Base-by-base conservation (phyloP, 441 rosid species). In the Euphorbia celastroides region DNA sequence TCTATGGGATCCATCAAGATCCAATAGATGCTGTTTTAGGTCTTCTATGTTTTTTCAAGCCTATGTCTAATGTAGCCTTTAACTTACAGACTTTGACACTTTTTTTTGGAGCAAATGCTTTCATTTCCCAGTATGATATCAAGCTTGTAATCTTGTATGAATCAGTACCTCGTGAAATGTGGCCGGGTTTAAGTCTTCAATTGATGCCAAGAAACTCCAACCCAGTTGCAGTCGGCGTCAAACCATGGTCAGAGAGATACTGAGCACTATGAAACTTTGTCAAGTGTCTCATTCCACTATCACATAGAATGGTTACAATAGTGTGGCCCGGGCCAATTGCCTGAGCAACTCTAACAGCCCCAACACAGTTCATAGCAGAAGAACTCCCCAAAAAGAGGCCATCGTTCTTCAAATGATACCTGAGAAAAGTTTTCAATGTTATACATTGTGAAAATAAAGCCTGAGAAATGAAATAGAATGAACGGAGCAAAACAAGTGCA, bases 321-420 rank as follows among this genome's bases (percentile, higher is more conserved):
- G 85, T 83, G 77, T 88, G 97, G 63, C 94, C 94, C 25, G 93
- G 98, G 70, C 98, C 98, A 69, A 88, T 72, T 23, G 77, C 67
- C 73, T 87, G 84, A 19, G 99, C 98, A 69, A 81, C 92, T 81
- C 83, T 77, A 56, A 88, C 89, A 57, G 97, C 98, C 74, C 99
- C 99, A 25, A 94, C 94, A 66, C 98, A 92, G 70, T 94, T 92
- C 96, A 94, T 92, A 65, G 99, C 96, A 10, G 97, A 94, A 65
- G 98, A 94, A 75, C 99, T 89, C 79, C 98, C 98, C 30, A 88
- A 77, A 82, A 94, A 94, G 23, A 94, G 88, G 44, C 98, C 98
- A 13, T 93, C 96, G 10, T 88, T 89, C 79, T 83, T 87, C 80
- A 92, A 62, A 73, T 92, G 96, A 78, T 83, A 92, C 83, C 97